A percentile compares a stretch with the other conserved stretches of the same genome.
phyloP scores from a whole-genome alignment of 1,284 basidiomycete genomes.

The Butyriboletus appendiculatus region DNA sequence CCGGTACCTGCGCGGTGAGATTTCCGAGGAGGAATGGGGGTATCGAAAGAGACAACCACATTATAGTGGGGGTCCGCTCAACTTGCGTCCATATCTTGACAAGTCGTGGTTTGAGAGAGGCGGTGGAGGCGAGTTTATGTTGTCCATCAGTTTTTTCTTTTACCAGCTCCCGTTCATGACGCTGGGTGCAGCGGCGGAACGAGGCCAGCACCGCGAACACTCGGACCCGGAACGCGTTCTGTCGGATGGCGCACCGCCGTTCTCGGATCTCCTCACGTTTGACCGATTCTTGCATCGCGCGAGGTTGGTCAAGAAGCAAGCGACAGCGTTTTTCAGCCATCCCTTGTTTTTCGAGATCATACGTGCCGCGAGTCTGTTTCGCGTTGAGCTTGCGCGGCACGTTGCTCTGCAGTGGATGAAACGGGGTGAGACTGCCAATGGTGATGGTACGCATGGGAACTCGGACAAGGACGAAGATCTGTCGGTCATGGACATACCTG shows the following conservation, averaged over 20 bases:
- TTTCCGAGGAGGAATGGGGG: conserved; percentile 54
- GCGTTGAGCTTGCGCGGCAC: conserved; percentile 30
- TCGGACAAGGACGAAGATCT: not conserved
- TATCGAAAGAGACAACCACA: conserved; percentile 51
- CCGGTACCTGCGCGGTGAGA: conserved; percentile 47
- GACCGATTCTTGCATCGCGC: conserved; percentile 49
- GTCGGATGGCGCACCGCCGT: conserved; percentile 41
- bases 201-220: not conserved
- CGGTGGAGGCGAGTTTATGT: conserved; percentile 44
- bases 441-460: not conserved
- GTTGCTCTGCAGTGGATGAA: conserved; percentile 20
- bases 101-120: conserved; percentile 47
- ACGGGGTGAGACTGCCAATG: not conserved
- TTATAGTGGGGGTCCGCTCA: conserved; percentile 48
- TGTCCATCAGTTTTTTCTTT: conserved; percentile 47
- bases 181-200: conserved; percentile 30
- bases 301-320: conserved; percentile 40
- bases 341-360: conserved; percentile 53
- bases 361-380: conserved; percentile 27
- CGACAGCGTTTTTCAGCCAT: conserved; percentile 38
- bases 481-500: conserved; percentile 6
- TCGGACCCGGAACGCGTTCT: conserved; percentile 9
- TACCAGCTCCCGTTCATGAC: conserved; percentile 55
- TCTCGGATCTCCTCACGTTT: conserved; percentile 43
- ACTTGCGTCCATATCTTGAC: conserved; percentile 53